A percentile compares a stretch with the other conserved stretches of the same genome.
These are phyloP conservation scores for Pittosporum tobira DNA, from an alignment of 129 eudicot genomes.

Conservation along the genomic window DNA sequence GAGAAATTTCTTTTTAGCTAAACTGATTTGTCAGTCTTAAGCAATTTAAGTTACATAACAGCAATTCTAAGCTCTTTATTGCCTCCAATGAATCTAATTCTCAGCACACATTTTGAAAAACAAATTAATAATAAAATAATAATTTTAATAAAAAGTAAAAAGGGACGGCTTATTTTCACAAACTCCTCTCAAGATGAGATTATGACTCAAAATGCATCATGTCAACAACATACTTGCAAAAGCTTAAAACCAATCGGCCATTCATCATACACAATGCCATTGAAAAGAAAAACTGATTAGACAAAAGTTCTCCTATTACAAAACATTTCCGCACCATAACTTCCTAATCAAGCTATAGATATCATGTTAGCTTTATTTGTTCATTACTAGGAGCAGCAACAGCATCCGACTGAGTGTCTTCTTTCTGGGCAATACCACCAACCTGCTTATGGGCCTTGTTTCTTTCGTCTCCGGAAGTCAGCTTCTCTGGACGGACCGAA, in stretches of 20 bases:
- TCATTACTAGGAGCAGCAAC: background rate
- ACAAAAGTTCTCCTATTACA: background rate
- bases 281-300: background rate
- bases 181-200: background rate
- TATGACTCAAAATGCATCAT: constrained; percentile 4
- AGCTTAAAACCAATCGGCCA: background rate
- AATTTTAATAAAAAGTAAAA: too few relatives aligned
- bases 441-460: constrained; percentile 38
- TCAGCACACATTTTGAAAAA: too few relatives aligned
- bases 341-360: background rate
- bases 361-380: background rate
- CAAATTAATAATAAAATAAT: too few relatives aligned
- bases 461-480: constrained; percentile 30
- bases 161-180: too few relatives aligned
- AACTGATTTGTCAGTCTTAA: too few relatives aligned
- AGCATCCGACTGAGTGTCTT: constrained; percentile 22
- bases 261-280: background rate
- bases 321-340: background rate
- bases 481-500: constrained; percentile 35
- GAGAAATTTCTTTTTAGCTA: too few relatives aligned
- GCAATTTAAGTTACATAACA: too few relatives aligned
- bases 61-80: too few relatives aligned
- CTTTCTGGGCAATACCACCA: constrained; percentile 18
- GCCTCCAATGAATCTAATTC: too few relatives aligned
- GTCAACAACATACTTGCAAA: background rate